Evolutionary conservation across 73 alveolate species (phyloP), one percentile per base, ranked within the genome.

Genomic region (Breviolum minutum): DNA sequence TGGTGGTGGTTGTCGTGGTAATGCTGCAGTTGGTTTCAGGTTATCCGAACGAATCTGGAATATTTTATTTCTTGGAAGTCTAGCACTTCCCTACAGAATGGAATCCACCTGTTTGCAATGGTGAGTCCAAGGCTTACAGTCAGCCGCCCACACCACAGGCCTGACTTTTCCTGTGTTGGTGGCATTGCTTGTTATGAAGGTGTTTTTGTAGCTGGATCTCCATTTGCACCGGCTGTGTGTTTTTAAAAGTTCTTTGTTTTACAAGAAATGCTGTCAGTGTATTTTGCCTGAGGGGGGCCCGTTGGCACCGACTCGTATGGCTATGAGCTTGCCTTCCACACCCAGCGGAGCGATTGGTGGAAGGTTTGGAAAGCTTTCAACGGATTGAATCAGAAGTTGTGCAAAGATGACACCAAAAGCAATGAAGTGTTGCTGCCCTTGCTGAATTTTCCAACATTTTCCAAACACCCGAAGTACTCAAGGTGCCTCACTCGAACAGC

Each of bases 141-240:
- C 96, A 90, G 96, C 96, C 96, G 74, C 96, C 96, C 22, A 90
- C 96, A 22, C 96, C 96, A 48, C 96, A 90, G 96, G 96, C 87
- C n/a, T 32, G 83, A 77, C 82, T 62, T 62, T 16, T 86, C 22
- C 24, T 9, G 54, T 26, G 86, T 26, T 77, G 61, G 61, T 0
- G 8, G 54, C 26, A 14, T 77, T 0, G 82, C 32, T n/a, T n/a
- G n/a, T n/a, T n/a, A n/a, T n/a, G n/a, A n/a, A n/a, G n/a, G n/a
- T n/a, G n/a, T n/a, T n/a, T n/a, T n/a, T n/a, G n/a, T n/a, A n/a
- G n/a, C n/a, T n/a, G n/a, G n/a, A n/a, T n/a, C n/a, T n/a, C 5
- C 22, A 0, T 27, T 71, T 1, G 22, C n/a, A 24, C 0, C 19
- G 11, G 81, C n/a, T 29, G 63, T 26, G 20, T 19, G 27, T 19